Base-by-base conservation (phyloP, 345 rosid genomes). In the Schrenkiella parvula region DNA sequence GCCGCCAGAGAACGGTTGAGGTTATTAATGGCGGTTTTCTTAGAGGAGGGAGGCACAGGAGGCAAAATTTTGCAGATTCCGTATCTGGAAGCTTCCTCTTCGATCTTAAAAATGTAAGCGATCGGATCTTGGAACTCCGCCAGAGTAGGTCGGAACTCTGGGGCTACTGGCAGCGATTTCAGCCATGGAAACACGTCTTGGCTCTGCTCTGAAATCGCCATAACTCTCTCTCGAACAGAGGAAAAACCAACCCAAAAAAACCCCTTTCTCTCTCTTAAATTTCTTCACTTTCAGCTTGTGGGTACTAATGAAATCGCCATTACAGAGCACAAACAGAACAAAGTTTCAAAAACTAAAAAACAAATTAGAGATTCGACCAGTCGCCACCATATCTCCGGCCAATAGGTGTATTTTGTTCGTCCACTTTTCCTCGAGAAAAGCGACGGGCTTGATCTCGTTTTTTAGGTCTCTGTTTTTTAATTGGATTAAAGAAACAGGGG, bases 121-220 rank as follows among this genome's bases (percentile, higher is more conserved):
- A 95, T 95, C 73, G 99, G 99, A 91, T 95, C 99, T 88, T 91
- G 99, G 60, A 95, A 95, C 89, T 95, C 99, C 4, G 88, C 82
- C 1, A 79, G 59, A 29, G 93, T 86, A 9, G 99, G 99, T 60
- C 80, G 89, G 74, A 85, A 95, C 81, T 95, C 99, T 7, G 99
- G 99, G 6, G 99, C 99, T 11, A 84, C 44, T 62, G 99, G 96
- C 21, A 93, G 80, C 73, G 88, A 85, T 78, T 84, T 95, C 8
- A 95, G 91, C 99, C 99, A 95, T 4, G 91, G 82, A 69, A 88
- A 84, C 41, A 88, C 95, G 48, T 91, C 99, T 72, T 60, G 75
- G 12, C 82, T 56, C 68, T 83, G 65, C 79, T 84, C 89, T 9
- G 87, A 77, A 78, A 84, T 78, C 29, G 89, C 86, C 89, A 84